Evolutionary conservation across 139 green algal genomes (phyloP), one percentile per base, ranked within the genome.

Genomic region (Desmodesmus armatus): DNA sequence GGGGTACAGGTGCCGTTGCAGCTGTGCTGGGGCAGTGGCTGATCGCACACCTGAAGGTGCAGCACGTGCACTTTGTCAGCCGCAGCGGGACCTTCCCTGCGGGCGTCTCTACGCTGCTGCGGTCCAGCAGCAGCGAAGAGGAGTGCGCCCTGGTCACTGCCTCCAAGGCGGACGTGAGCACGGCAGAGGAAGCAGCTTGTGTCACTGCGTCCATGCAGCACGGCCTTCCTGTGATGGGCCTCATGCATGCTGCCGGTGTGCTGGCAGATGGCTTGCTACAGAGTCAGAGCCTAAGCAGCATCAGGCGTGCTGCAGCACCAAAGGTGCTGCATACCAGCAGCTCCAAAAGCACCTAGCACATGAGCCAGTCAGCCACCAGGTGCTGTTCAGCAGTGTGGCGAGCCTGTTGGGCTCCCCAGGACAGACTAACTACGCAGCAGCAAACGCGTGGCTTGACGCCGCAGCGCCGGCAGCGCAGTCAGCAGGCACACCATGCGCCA

Each of bases 331-430:
- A 39, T 25, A 83, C 7, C n/a, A 41, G 31, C 39, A 66, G 13
- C 84, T 88, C 51, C 71, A 72, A 37, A 60, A 72, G 58, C 39
- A 19, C 41, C 37, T 60, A 37, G 31, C 29, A 11, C 7, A 3
- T 19, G 72, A 78, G 35, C 91, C 92, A 0, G 60, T 51, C 2
- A 63, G 73, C 4, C 37, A 87, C 3, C 76, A 91, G 27, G 81
- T 97, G 33, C 89, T 97, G 33, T 98, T 98, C 89, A 97, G 93
- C 25, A 96, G 92, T 1, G 91, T 97, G 13, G 94, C 95, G 1
- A 81, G 91, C 0, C 87, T 98, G 35, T 80, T 98, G 51, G 95
- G 95, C 47, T 94, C 92, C 0, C 91, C 95, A 15, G 95, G 95
- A 31, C 95, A 98, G 87, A 85, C 90, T 73, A 96, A 94, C 87